Evolutionary conservation across 2,329 filamentous ascomycete genomes (phyloP), one percentile per base, ranked within the genome.

Genomic region (Beauveria rudraprayagi): DNA sequence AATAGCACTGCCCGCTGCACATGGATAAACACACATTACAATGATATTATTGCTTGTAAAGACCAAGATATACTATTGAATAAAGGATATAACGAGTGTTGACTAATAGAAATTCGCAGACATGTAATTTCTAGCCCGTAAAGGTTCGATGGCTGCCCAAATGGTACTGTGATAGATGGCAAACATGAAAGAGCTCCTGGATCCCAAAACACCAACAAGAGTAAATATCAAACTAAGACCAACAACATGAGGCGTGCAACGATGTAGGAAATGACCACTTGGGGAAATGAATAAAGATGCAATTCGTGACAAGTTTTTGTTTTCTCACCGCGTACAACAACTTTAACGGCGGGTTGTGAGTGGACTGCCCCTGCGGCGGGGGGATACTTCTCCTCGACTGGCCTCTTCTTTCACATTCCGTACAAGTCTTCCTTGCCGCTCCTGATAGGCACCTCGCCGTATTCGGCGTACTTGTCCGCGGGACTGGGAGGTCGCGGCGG

Each of bases 391-490:
- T 30, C 8, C 28, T 30, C 28, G 28, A 30, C 9, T 30, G 41
- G n/a, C n/a, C 6, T 30, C 28, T 9, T 9, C 28, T 30, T 11
- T 59, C 70, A n/a, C 22, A 11, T 22, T 0, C 73, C 74, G 41
- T 73, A 75, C 0, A 77, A 62, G 1, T 65, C 65, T 56, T 71
- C 74, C 63, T 75, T 73, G 26, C 74, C 73, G 3, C 71, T 75
- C 3, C 63, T 62, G 17, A 76, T 66, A 2, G 73, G 70, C n/a
- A 70, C 65, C 2, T 76, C 72, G 5, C 62, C 50, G 2, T 67
- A 69, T 0, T 62, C 61, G 16, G n/a, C 16, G 17, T 54, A 62
- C 56, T 54, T 57, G 48, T 30, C 28, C 8, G 56, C 41, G 24
- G 58, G 47, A 19, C 41, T 37, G 7, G 56, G 44, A 5, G 61